Conservation (phyloP, 805 yeast genomes). For the Citeromyces matritensis region DNA sequence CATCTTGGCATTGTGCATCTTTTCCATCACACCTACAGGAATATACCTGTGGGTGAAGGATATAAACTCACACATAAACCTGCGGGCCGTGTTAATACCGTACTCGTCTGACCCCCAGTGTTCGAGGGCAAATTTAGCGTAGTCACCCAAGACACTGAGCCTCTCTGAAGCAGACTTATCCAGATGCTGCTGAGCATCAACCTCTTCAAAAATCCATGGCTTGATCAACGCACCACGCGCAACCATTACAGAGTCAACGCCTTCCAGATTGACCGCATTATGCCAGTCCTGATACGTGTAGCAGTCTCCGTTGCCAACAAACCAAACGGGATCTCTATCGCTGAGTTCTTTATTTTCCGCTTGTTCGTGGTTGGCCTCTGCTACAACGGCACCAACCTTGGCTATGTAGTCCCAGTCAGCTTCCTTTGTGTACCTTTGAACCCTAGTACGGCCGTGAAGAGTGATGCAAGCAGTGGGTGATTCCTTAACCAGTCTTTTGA, state of each 20-base stretch:
- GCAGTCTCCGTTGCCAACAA: slow-evolving; percentile 92
- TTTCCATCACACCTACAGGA: slow-evolving; percentile 86
- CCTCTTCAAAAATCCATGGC: slow-evolving; percentile 98
- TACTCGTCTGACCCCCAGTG: slow-evolving; percentile 98
- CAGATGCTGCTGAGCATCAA: slow-evolving; percentile 74
- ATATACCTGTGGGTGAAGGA: slow-evolving; percentile 90
- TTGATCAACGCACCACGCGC: slow-evolving; percentile 96
- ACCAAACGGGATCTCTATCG: slow-evolving; percentile 54
- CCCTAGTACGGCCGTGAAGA: slow-evolving; percentile 91
- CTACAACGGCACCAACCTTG: slow-evolving; percentile 54
- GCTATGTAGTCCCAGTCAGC: slow-evolving; percentile 90
- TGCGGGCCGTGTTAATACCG: slow-evolving; percentile 77
- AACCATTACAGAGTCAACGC: slow-evolving; percentile 89
- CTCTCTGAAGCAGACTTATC: slow-evolving; percentile 90
- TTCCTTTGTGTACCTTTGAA: slow-evolving; percentile 80
- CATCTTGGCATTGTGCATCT: slow-evolving; percentile 72
- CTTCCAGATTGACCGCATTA: slow-evolving; percentile 42
- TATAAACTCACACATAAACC: slow-evolving; percentile 87
- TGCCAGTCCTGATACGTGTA: slow-evolving; percentile 84
- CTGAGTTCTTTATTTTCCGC: slow-evolving; percentile 43
- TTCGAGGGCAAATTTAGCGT: slow-evolving; percentile 69
- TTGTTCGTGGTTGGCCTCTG: slow-evolving; percentile 38
- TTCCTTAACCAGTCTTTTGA: slow-evolving; percentile 56
- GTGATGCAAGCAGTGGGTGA: slow-evolving; percentile 85
- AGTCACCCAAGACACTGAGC: slow-evolving; percentile 55